Evolutionary conservation across 768 basidiomycete genomes (phyloP), one percentile per base, ranked within the genome.

Genomic region (Phylloporus sp.): DNA sequence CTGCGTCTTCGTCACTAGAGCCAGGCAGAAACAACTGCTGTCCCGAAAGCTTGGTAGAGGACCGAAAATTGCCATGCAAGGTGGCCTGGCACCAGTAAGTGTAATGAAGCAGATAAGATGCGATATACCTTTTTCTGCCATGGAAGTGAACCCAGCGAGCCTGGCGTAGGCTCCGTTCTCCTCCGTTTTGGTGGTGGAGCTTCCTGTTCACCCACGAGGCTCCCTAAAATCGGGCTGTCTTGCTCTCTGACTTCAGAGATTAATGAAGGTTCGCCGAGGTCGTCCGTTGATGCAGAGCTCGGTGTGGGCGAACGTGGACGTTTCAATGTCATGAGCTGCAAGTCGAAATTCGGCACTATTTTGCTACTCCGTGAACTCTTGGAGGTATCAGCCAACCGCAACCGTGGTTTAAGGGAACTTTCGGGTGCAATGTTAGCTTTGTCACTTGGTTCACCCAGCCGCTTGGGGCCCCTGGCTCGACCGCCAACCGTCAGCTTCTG

Each of bases 311-410:
- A 68, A 23, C 47, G 47, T 57, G 51, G 52, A 57, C 65, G 54
- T 56, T 57, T 50, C 45, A 63, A 47, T 40, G 61, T 57, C 41
- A 77, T 64, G 42, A 85, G 76, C 45, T 79, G 70, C 22, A 85
- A 56, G 52, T 80, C 72, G 54, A 82, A 81, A 53, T 80, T 71
- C 23, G 77, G 73, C 3, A 58, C 53, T 8, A 65, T 34, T 53
- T 58, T 72, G n/a, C 20, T 34, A 15, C n/a, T 41, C 32, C 43
- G 47, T 20, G 47, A 36, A 45, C 36, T 49, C 47, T 43, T 53
- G 7, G 45, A 41, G n/a, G 13, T 31, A 20, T 54, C 45, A 9
- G 71, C 68, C n/a, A 79, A 55, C 59, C 80, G 84, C 60, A 80
- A 59, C 24, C 75, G 73, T 47, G 72, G 70, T 16, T 70, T 64